These are phyloP conservation scores for Umbelopsis ramanniana DNA, from an alignment of 192 early-diverging fungal genomes.

Conservation along the genomic window DNA sequence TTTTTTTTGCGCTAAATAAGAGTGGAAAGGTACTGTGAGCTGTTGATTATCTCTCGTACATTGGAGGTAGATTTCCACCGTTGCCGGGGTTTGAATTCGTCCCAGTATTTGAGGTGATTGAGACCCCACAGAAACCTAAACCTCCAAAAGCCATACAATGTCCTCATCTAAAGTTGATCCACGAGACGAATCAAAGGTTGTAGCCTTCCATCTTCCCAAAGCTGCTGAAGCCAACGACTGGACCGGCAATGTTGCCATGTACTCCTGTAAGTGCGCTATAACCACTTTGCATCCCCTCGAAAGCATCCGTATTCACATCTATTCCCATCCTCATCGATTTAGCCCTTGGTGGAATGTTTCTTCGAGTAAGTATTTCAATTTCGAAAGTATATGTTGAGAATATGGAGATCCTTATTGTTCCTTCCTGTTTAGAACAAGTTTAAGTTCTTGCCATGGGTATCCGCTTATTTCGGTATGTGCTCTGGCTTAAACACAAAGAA, in stretches of 20 bases:
- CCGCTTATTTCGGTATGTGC: constrained; percentile 39
- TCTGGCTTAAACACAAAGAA: constrained; percentile 37
- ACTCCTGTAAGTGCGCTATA: constrained; percentile 25
- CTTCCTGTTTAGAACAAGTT: constrained; percentile 31
- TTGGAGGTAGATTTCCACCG: too few relatives aligned
- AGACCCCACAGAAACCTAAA: background rate
- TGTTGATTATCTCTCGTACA: too few relatives aligned
- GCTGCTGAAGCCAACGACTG: constrained; percentile 33
- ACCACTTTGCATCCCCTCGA: background rate
- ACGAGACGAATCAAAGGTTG: constrained; percentile 33
- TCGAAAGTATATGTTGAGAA: background rate
- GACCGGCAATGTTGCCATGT: constrained; percentile 36
- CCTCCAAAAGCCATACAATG: constrained; percentile 15
- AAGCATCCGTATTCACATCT: background rate
- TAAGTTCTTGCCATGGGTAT: constrained; percentile 38
- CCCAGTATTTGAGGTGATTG: background rate
- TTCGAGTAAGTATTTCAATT: constrained; percentile 32
- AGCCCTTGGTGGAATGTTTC: constrained; percentile 43
- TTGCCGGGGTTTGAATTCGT: too few relatives aligned
- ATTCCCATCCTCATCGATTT: background rate
- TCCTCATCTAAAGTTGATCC: constrained; percentile 39
- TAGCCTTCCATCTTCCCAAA: constrained; percentile 36
- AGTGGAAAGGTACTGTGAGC: too few relatives aligned
- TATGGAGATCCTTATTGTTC: background rate
- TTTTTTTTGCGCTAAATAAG: too few relatives aligned